These are phyloP conservation scores for Phytophthora rubi DNA, from an alignment of 352 stramenopile species.

Conservation along the genomic window DNA sequence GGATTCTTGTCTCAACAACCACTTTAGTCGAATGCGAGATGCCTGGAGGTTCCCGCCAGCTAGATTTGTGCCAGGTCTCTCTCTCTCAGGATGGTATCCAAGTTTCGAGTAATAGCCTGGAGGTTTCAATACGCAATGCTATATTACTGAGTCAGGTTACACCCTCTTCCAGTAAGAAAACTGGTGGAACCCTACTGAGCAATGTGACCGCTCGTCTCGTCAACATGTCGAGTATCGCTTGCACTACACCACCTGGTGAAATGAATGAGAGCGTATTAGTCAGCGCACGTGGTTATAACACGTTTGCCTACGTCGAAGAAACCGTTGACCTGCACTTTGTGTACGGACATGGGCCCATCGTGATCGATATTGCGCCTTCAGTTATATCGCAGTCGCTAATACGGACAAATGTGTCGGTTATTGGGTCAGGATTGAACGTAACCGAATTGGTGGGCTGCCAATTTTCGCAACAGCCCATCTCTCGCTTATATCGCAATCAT, in stretches of 20 bases:
- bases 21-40: slow-evolving; percentile 39
- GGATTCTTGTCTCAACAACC: slow-evolving; percentile 19
- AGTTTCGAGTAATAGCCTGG: slow-evolving; percentile 37
- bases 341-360: slow-evolving; percentile 33
- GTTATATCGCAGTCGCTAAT: slow-evolving; percentile 39
- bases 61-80: slow-evolving; percentile 32
- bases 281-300: slow-evolving; percentile 34
- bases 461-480: slow-evolving; percentile 33
- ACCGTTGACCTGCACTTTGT: slow-evolving; percentile 22
- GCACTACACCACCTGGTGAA: slow-evolving; percentile 32
- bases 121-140: slow-evolving; percentile 14
- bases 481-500: slow-evolving; percentile 16
- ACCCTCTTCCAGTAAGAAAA: slow-evolving; percentile 25
- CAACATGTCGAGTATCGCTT: slow-evolving; percentile 44
- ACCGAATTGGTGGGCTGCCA: slow-evolving; percentile 33
- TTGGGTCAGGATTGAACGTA: slow-evolving; percentile 34
- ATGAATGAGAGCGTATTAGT: slow-evolving; percentile 26
- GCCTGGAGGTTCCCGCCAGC: not conserved
- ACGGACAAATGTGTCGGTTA: slow-evolving; percentile 33
- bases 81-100: slow-evolving; percentile 29
- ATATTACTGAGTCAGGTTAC: slow-evolving; percentile 27
- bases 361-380: slow-evolving; percentile 36
- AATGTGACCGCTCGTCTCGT: slow-evolving; percentile 31
- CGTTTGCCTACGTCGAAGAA: slow-evolving; percentile 32
- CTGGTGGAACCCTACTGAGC: slow-evolving; percentile 40